Evolutionary conservation across 192 early-diverging fungal species (phyloP).

Genomic region (Backusella sp.): DNA sequence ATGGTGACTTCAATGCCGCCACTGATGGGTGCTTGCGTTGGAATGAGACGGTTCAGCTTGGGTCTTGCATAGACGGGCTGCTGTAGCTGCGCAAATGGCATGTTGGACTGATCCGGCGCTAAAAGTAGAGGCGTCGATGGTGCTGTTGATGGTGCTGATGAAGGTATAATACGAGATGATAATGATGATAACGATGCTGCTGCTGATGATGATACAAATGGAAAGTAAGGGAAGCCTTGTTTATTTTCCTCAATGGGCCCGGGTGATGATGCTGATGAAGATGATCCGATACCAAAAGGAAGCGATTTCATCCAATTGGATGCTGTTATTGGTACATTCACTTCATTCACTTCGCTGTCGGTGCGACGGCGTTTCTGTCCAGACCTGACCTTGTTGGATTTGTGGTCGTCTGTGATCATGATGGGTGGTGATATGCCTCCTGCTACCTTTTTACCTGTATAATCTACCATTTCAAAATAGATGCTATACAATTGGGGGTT

Average conservation of each 20-base stretch:
- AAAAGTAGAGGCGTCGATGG: not conserved
- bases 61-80: not conserved
- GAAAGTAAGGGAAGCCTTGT: not conserved
- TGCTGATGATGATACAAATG: not conserved
- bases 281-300: not conserved
- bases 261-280: not conserved
- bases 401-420: conserved; percentile 98
- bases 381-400: conserved; percentile 70
- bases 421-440: conserved; percentile 89
- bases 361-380: conserved; percentile 29
- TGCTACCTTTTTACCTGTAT: conserved; percentile 66
- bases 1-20: conserved; percentile 87
- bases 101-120: not conserved
- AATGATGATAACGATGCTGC: not conserved
- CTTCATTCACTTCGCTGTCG: conserved; percentile 33
- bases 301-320: conserved; percentile 1
- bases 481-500: conserved; percentile 43
- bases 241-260: not conserved
- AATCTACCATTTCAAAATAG: conserved; percentile 78
- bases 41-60: conserved; percentile 60
- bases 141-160: not conserved
- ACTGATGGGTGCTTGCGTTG: conserved; percentile 77
- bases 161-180: not conserved
- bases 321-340: not conserved
- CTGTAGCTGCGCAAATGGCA: not conserved